Evolutionary conservation across 106 monocot species (phyloP).

Genomic region (Dactylorhiza incarnata): DNA sequence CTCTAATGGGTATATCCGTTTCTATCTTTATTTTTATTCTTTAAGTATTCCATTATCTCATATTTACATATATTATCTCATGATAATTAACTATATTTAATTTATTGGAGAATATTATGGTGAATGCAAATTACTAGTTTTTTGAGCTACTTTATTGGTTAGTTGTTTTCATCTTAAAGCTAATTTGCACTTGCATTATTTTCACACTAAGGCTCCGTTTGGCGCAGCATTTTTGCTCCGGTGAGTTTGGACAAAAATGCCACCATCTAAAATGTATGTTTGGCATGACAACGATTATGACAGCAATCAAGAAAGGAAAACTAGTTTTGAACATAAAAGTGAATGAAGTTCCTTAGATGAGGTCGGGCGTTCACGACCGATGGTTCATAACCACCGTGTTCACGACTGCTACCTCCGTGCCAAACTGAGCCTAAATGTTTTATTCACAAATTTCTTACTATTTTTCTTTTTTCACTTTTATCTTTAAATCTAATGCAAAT

Average conservation of each 20-base stretch:
- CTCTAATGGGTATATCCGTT: conserved; percentile 30
- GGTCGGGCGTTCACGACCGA: no score
- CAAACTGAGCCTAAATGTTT: not conserved
- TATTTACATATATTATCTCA: not conserved
- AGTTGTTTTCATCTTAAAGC: not conserved
- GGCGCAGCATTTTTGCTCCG: no score
- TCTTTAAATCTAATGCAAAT: not conserved
- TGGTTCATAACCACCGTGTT: no score
- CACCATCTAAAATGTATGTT: no score
- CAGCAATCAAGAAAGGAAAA: no score
- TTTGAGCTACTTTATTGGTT: not conserved
- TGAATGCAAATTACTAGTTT: not conserved
- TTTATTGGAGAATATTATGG: not conserved
- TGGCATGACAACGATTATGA: no score
- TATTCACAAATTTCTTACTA: not conserved
- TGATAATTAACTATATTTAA: not conserved
- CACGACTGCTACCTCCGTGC: no score
- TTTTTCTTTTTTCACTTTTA: not conserved
- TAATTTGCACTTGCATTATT: conserved; percentile 1
- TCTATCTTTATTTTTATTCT: not conserved
- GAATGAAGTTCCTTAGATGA: no score
- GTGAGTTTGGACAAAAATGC: no score
- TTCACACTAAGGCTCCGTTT: not conserved
- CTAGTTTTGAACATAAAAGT: no score
- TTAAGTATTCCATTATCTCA: not conserved